These are phyloP conservation scores for Ettlia oleoabundans DNA, from an alignment of 139 green algal genomes.

Conservation along the genomic window DNA sequence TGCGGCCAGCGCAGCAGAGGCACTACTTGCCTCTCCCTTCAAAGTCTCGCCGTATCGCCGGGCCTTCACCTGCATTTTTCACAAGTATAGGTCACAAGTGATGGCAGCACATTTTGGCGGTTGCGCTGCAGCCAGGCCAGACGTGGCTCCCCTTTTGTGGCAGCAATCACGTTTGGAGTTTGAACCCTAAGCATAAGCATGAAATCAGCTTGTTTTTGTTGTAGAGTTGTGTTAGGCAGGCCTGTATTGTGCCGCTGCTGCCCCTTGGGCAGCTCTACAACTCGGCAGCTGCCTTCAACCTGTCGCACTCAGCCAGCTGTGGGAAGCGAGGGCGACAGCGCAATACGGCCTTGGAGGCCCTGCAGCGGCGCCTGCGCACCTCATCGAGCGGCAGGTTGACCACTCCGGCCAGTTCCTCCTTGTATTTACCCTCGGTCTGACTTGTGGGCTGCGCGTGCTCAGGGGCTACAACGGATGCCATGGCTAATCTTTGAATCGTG, in stretches of 20 bases:
- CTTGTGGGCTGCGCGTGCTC: background rate
- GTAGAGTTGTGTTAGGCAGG: too few relatives aligned
- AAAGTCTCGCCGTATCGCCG: constrained; percentile 8
- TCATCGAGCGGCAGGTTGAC: background rate
- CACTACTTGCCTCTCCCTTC: background rate
- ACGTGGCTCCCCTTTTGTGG: background rate
- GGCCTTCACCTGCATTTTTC: background rate
- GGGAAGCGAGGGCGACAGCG: too few relatives aligned
- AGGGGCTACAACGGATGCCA: background rate
- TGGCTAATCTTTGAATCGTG: background rate
- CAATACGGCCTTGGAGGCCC: background rate
- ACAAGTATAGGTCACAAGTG: background rate
- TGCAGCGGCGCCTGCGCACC: background rate
- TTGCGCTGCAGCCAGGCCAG: background rate
- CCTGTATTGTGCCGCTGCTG: too few relatives aligned
- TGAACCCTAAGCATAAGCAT: too few relatives aligned
- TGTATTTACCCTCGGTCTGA: background rate
- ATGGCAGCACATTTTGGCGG: too few relatives aligned
- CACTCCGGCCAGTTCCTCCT: background rate
- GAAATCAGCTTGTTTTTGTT: too few relatives aligned
- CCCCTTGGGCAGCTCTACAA: too few relatives aligned
- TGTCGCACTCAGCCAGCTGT: too few relatives aligned
- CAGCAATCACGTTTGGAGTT: too few relatives aligned
- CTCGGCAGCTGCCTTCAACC: too few relatives aligned
- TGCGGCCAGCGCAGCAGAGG: too few relatives aligned